A percentile compares a stretch with the other conserved stretches of the same genome.
These are phyloP conservation scores for Medakamo hakoo DNA, from an alignment of 139 green algal species.

Conservation along the genomic window DNA sequence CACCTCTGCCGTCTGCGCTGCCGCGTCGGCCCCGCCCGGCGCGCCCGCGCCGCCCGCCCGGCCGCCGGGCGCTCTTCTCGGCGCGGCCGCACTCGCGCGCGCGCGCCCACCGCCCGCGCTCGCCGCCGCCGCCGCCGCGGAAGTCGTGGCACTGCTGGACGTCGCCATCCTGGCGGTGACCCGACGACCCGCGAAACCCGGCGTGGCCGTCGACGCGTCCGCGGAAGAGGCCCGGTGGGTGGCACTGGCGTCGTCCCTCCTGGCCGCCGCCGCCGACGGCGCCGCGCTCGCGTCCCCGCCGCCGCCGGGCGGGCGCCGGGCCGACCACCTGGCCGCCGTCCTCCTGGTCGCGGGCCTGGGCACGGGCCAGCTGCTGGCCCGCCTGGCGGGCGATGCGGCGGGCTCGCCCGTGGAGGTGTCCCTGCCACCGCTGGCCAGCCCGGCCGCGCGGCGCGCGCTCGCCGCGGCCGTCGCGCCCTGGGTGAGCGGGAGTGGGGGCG, in stretches of 20 bases:
- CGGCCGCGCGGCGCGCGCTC: no score
- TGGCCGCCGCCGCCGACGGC: not conserved
- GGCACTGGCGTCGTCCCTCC: not conserved
- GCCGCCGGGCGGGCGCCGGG: no score
- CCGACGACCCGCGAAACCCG: not conserved
- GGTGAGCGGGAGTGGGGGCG: no score
- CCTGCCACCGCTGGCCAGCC: not conserved
- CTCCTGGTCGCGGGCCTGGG: not conserved
- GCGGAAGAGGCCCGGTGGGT: not conserved
- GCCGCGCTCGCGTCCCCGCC: no score
- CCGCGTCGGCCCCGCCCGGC: no score
- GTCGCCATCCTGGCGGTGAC: not conserved
- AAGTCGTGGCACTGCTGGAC: not conserved
- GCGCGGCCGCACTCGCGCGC: no score
- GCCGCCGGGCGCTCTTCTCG: no score
- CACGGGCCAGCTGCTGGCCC: not conserved
- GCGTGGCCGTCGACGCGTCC: not conserved
- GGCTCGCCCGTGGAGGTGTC: not conserved
- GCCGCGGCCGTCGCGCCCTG: no score
- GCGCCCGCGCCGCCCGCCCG: no score
- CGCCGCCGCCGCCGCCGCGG: no score
- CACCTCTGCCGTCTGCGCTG: no score
- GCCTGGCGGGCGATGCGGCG: not conserved
- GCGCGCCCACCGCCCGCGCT: not conserved
- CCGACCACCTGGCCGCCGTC: not conserved